Base-by-base conservation (phyloP, 768 basidiomycete genomes). In the Suillus clintonianus region DNA sequence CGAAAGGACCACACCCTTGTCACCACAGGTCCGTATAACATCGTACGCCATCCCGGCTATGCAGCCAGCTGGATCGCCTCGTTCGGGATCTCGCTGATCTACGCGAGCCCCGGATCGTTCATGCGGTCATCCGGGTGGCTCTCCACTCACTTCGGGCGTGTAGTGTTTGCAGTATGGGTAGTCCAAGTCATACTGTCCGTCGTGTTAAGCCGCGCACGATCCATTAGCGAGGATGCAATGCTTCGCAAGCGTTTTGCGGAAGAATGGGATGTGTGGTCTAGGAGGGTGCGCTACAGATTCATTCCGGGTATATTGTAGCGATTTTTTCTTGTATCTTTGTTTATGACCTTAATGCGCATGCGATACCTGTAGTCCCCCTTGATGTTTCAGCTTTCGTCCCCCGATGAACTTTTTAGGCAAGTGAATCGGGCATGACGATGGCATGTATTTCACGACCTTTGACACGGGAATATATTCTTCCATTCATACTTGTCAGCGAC, bases 31-130 rank as follows among this genome's bases (percentile, higher is more conserved):
- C 78, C 79, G 3, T 80, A 80, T 62, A 65, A 68, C 10, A 62
- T 74, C 59, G 74, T 79, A 0, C 77, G 79, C 11, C 79, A 80
- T 55, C 79, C 79, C 0, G 66, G 77, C 15, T 80, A 80, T 58
- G 59, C 72, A 9, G 69, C 69, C 10, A 73, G 41, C 4, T 36
- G 19, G 2, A 24, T 82, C 3, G 65, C 71, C 8, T 62, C 65
- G n/a, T 6, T 69, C 0, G 78, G 79, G 0, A 65, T 75, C 59
- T 69, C 77, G n/a, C 59, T 79, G 27, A 68, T 72, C 27, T 72
- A 76, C 45, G 70, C 67, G 11, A 73, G 73, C 43, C 71, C 68
- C 0, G 78, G 76, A 3, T 78, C 79, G 41, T 74, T 70, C 37
- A 37, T 58, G 19, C 61, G 47, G 0, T 34, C 39, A 2, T 76